Evolutionary conservation across 1,139 yeast genomes (phyloP), one percentile per base, ranked within the genome.

Genomic region (Magnusiomyces tetraspermus): DNA sequence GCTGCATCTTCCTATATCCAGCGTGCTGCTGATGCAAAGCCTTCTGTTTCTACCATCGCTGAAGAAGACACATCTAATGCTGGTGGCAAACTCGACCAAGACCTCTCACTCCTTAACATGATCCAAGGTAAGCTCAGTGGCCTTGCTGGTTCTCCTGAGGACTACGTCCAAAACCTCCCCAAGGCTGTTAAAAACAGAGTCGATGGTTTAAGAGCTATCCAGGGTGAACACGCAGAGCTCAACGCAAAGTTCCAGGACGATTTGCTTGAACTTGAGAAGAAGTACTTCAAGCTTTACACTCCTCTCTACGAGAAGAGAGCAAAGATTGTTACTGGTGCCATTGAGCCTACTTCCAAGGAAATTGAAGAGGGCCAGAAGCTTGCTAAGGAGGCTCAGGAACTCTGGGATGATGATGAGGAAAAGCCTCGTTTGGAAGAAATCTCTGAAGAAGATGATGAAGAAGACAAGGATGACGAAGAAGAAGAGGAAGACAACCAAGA

Each of bases 231-330:
- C 68, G 81, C 86, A 74, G 77, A 81, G 61, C 74, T 90, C 64
- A 97, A 90, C 70, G 88, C 88, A 51, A 87, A 90, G 63, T 92
- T 90, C 72, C 97, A 92, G 70, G 80, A 82, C 63, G 97, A 90
- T 66, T 76, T 92, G 65, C 78, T 89, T 64, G 88, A 80, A 62
- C 79, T 92, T 65, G 98, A 94, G 69, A 85, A 85, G 72, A 82
- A 81, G 70, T 92, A 76, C 71, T 79, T 83, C 63, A 74, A 73
- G 59, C 78, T 80, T 69, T 89, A 88, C 69, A 79, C 77, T 60
- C 96, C 97, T 13, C 72, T 92, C 57, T 87, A 83, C 67, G 78
- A 76, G 58, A 79, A 82, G 65, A 83, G 99, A 71, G 78, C 79
- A 60, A 74, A 80, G 60, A 80, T 92, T 57, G 76, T 92, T 59